phyloP scores from a whole-genome alignment of 495 filamentous ascomycete species.

The Penicillium daleae region DNA sequence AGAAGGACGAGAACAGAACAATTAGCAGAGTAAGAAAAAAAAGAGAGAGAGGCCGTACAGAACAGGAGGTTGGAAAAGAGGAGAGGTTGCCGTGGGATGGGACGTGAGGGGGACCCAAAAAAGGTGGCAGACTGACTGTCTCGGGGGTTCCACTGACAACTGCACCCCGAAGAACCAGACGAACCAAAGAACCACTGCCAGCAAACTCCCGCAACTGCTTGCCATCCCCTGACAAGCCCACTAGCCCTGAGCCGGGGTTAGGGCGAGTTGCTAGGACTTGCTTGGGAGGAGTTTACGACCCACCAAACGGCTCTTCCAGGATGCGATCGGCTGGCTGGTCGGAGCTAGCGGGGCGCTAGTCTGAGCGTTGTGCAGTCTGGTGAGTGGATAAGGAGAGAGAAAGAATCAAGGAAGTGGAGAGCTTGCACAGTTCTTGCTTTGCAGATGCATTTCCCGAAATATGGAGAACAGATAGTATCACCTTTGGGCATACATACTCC shows the following conservation, averaged over 20 bases:
- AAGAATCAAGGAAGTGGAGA: slow-evolving; percentile 9
- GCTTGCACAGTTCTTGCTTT: background rate
- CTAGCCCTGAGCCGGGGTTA: slow-evolving; percentile 3
- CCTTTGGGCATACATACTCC: no score
- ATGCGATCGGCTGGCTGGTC: slow-evolving; percentile 15
- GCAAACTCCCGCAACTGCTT: background rate
- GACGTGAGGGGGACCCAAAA: slow-evolving; percentile 21
- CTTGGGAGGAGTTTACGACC: slow-evolving; percentile 1
- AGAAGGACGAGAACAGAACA: slow-evolving; percentile 13
- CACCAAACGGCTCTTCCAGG: slow-evolving; percentile 11
- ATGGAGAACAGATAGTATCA: no score
- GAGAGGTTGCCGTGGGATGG: slow-evolving; percentile 5
- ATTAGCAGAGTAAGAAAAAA: slow-evolving; percentile 13
- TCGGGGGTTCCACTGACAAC: slow-evolving; percentile 3
- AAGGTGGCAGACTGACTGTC: slow-evolving; percentile 7
- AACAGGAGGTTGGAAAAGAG: slow-evolving; percentile 29
- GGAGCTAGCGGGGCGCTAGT: slow-evolving; percentile 2
- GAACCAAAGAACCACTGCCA: slow-evolving; percentile 4
- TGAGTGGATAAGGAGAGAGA: background rate
- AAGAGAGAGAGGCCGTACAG: slow-evolving; percentile 11
- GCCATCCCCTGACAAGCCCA: slow-evolving; percentile 11
- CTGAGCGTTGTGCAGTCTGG: background rate
- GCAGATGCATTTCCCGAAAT: background rate
- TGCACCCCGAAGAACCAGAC: background rate
- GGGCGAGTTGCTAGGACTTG: background rate